Evolutionary conservation across 2,329 filamentous ascomycete genomes (phyloP).

Genomic region (Akanthomyces lecanii): DNA sequence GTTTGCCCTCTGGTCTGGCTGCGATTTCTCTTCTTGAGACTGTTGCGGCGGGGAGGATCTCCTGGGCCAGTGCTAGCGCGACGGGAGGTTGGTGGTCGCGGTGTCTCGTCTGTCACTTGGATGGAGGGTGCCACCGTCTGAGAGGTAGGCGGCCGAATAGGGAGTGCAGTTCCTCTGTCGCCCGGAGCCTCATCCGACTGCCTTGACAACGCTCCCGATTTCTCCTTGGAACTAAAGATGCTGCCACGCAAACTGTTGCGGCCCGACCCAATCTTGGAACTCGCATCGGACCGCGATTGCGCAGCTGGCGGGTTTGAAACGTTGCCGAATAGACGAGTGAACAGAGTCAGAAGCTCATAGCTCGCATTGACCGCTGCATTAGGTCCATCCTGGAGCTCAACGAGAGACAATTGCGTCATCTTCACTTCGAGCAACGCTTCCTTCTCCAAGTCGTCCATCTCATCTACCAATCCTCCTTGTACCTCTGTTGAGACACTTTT

Average conservation of each 20-base stretch:
- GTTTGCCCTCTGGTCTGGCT: slow-evolving; percentile 45
- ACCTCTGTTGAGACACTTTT: slow-evolving; percentile 24
- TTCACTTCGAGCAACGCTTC: slow-evolving; percentile 88
- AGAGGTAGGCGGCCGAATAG: slow-evolving; percentile 35
- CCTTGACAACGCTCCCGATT: slow-evolving; percentile 41
- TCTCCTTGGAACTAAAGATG: slow-evolving; percentile 63
- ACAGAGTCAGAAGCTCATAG: slow-evolving; percentile 78
- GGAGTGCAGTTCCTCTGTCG: slow-evolving; percentile 33
- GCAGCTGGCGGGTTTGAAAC: slow-evolving; percentile 42
- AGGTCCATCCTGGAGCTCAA: slow-evolving; percentile 79
- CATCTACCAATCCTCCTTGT: slow-evolving; percentile 59
- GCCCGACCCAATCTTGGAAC: slow-evolving; percentile 70
- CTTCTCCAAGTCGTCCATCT: slow-evolving; percentile 80
- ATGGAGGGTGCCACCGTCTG: slow-evolving; percentile 62
- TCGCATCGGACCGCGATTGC: slow-evolving; percentile 45
- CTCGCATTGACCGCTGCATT: slow-evolving; percentile 84
- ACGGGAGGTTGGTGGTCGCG: slow-evolving; percentile 35
- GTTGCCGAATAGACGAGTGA: slow-evolving; percentile 70
- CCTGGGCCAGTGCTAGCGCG: slow-evolving; percentile 25
- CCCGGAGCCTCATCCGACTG: slow-evolving; percentile 33
- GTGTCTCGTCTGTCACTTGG: slow-evolving; percentile 67
- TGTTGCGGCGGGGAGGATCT: slow-evolving; percentile 43
- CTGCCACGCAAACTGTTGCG: slow-evolving; percentile 67
- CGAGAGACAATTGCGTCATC: slow-evolving; percentile 83
- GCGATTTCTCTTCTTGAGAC: slow-evolving; percentile 50